Percentiles rank a stretch among this genome's conserved stretches.
Evolutionary conservation across 108 stramenopile genomes (phyloP).

Genomic region (Cyclotella atomus): DNA sequence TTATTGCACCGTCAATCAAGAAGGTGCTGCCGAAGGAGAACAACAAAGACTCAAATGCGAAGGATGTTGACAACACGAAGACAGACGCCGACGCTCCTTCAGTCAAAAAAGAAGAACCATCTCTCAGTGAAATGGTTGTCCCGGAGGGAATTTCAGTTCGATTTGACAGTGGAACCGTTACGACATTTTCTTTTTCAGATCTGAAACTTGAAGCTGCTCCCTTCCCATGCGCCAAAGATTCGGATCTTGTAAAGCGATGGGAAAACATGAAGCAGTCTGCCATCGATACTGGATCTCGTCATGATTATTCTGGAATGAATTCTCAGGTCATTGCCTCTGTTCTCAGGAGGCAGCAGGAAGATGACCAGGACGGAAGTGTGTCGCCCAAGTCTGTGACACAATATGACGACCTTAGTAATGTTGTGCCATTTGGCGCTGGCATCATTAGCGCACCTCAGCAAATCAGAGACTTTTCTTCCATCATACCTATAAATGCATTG

Average conservation of each 20-base stretch:
- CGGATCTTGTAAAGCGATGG: slow-evolving; percentile 68
- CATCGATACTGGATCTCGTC: slow-evolving; percentile 34
- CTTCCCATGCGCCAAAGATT: slow-evolving; percentile 46
- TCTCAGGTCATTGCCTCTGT: slow-evolving; percentile 24
- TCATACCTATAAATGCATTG: slow-evolving; percentile 53
- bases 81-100: neutral
- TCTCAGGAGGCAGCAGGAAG: slow-evolving; percentile 8
- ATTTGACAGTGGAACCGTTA: slow-evolving; percentile 22
- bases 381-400: slow-evolving; percentile 22
- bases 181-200: slow-evolving; percentile 23
- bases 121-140: neutral
- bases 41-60: slow-evolving; percentile 23
- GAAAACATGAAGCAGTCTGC: slow-evolving; percentile 64
- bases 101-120: too few species aligned
- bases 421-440: slow-evolving; percentile 66
- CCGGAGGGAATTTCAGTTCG: slow-evolving; percentile 18
- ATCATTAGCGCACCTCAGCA: slow-evolving; percentile 61
- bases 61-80: slow-evolving; percentile 38
- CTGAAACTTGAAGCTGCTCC: slow-evolving; percentile 40
- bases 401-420: slow-evolving; percentile 23
- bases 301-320: slow-evolving; percentile 66
- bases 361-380: neutral
- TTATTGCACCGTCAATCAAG: slow-evolving; percentile 74
- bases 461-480: slow-evolving; percentile 53
- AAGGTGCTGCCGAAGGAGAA: slow-evolving; percentile 32